Evolutionary conservation across 352 stramenopile species (phyloP), one percentile per base, ranked within the genome.

Genomic region (Phytophthora citrophthora): DNA sequence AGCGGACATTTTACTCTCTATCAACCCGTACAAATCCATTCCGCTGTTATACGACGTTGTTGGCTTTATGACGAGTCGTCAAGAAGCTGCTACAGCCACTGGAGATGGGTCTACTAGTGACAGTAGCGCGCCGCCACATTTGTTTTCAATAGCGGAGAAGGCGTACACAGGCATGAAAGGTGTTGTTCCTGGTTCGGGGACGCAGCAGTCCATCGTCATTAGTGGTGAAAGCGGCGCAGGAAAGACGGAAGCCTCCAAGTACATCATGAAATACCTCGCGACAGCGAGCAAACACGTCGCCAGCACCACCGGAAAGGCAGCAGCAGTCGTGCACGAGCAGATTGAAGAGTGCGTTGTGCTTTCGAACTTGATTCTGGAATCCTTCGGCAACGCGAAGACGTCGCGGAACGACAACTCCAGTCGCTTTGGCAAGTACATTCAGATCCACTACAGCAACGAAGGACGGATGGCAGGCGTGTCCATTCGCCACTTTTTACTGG

Each of bases 241-340:
- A 7, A 98, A 98, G 75, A 98, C 95, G 0, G 93, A 98, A 64
- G 96, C 93, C 3, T 97, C 93, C 39, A 98, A 98, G 73, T 97
- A 98, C 61, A 91, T 94, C 11, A 92, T 93, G 85, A 93, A 95
- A 50, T 93, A 96, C 48, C 76, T 95, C 9, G 85, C 87, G 4
- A 88, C 85, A 1, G 84, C 84, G 3, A 94, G 86, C 58, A 87
- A 89, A 26, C 83, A 88, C 43, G 77, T 64, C 2, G 68, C 50
- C 3, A 56, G 51, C 26, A 47, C 20, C 23, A 52, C 52, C 4
- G 44, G 39, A 24, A 70, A 50, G 23, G 52, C 52, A 9, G 48
- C 43, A 20, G 41, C 54, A 8, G 45, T 54, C 13, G 77, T 90
- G 5, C 83, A 94, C 57, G 80, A 93, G 52, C 82, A 90, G 53